A percentile compares a stretch with the other conserved stretches of the same genome.
Conservation (phyloP, 306 rosid species). For the Pterocarpus macrocarpus region DNA sequence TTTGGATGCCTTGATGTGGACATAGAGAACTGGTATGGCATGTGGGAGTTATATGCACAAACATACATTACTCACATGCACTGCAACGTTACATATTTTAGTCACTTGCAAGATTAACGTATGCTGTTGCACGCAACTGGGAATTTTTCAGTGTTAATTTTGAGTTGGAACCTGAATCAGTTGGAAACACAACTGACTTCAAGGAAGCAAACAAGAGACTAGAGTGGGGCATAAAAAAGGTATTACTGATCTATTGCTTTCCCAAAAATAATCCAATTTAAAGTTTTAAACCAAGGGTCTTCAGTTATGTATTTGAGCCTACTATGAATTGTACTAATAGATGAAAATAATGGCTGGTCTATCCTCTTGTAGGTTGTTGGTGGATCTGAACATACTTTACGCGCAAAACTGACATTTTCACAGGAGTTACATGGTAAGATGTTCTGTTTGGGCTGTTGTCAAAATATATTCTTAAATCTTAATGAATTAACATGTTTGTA, state of each 20-base stretch:
- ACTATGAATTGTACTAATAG: neutral
- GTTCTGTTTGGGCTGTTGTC: conserved; percentile 16
- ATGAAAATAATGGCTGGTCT: conserved; percentile 35
- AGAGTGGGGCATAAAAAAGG: conserved; percentile 95
- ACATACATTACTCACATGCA: too few relatives aligned
- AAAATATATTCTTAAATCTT: conserved; percentile 8
- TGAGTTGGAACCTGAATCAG: conserved; percentile 86
- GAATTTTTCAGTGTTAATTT: conserved; percentile 71
- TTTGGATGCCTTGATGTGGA: too few relatives aligned
- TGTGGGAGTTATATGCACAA: too few relatives aligned
- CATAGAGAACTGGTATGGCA: too few relatives aligned
- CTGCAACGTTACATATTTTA: neutral
- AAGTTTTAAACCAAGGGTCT: neutral
- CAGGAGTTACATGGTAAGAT: conserved; percentile 79
- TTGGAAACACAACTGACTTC: conserved; percentile 86
- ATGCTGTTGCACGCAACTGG: neutral
- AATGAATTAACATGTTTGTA: conserved; percentile 16
- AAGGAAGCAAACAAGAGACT: conserved; percentile 83
- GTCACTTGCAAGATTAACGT: conserved; percentile 1
- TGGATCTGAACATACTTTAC: conserved; percentile 91
- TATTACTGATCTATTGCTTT: conserved; percentile 32
- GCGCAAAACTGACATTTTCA: conserved; percentile 82
- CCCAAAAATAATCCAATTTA: neutral
- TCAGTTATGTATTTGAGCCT: too few relatives aligned
- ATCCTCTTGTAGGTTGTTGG: conserved; percentile 79